Evolutionary conservation across 2,329 filamentous ascomycete genomes (phyloP), one percentile per base, ranked within the genome.

Genomic region (Colletotrichum liaoningense): DNA sequence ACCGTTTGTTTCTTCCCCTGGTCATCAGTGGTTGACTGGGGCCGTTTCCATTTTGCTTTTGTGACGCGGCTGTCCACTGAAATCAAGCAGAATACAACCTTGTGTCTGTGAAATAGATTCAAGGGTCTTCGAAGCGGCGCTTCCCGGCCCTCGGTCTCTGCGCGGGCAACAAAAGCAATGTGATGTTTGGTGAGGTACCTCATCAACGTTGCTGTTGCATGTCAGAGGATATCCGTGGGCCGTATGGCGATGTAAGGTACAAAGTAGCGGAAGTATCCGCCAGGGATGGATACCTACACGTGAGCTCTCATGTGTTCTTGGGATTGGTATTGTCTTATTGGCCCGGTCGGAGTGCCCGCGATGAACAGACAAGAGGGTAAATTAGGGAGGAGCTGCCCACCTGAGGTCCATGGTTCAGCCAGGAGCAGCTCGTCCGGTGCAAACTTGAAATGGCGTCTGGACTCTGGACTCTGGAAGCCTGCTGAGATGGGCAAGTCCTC

Each of bases 1-100:
- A n/a, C 35, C 58, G 9, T 46, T 67, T 69, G 63, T 67, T 67
- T 67, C 62, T 55, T 28, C 38, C 42, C 42, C 35, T 63, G 38
- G 52, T 72, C 52, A 52, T 49, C 24, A 22, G 57, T 52, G 33
- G 33, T 6, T 28, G 24, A 8, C 6, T 26, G 58, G 22, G 35
- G 26, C 58, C 24, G 24, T 11, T 49, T 62, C n/a, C 24, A 46
- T 62, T 62, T 62, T 42, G 38, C 35, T 62, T 49, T 19, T 22
- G 24, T 62, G 52, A 55, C 24, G n/a, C 52, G 52, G 52, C 38
- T n/a, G 16, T 22, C 35, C 35, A 46, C n/a, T 42, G 57, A 26
- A 30, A 46, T 49, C 5, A 7, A 22, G 8, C 5, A 30, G 24
- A 19, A 49, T 19, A 14, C 9, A 6, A 9, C 19, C 6, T 24